phyloP scores from a whole-genome alignment of 2,329 filamentous ascomycete species.

The Botrytis paeoniae region DNA sequence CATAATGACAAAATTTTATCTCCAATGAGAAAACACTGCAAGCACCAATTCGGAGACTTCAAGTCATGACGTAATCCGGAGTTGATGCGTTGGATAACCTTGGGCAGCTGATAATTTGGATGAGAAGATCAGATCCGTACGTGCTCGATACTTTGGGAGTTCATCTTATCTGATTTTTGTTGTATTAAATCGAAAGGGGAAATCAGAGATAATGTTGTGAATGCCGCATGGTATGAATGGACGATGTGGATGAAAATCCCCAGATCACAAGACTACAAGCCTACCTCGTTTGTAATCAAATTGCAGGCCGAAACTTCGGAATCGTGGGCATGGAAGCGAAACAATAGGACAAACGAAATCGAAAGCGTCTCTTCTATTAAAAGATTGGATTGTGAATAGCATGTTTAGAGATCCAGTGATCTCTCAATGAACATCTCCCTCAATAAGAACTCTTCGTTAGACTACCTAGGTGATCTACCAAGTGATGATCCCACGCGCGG shows the following conservation, averaged over 20 bases:
- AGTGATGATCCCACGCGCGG: not conserved
- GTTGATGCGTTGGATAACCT: not conserved
- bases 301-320: not conserved
- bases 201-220: not conserved
- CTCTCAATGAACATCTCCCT: not conserved
- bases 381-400: not conserved
- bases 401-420: not conserved
- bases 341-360: not conserved
- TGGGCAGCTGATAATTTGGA: not conserved
- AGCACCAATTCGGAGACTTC: not conserved
- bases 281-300: too few species aligned
- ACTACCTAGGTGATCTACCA: not conserved
- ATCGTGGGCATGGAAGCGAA: not conserved
- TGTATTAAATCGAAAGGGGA: not conserved
- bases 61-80: not conserved
- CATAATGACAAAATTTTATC: not conserved
- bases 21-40: not conserved
- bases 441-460: not conserved
- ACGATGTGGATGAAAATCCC: not conserved
- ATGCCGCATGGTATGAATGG: not conserved
- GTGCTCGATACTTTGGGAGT: not conserved
- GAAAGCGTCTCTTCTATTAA: not conserved
- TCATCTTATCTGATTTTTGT: not conserved
- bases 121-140: not conserved
- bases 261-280: too few species aligned